A percentile compares a stretch with the other conserved stretches of the same genome.
phyloP scores from a whole-genome alignment of 495 filamentous ascomycete genomes.

The Cercophora samala region DNA sequence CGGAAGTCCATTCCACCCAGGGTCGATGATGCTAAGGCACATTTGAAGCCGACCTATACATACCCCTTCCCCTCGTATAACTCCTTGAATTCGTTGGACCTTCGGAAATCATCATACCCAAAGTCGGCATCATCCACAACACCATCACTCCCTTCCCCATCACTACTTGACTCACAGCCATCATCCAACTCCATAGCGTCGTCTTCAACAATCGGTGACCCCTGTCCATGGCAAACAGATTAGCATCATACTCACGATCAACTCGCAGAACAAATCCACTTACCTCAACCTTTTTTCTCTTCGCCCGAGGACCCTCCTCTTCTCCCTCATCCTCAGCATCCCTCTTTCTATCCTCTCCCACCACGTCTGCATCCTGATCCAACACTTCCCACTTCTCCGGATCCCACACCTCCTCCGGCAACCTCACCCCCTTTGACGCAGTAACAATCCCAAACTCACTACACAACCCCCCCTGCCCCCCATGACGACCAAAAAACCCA shows the following conservation, averaged over 20 bases:
- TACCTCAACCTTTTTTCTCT: neutral
- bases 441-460: neutral
- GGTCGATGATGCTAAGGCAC: too few relatives aligned
- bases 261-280: neutral
- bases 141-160: neutral
- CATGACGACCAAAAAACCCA: neutral
- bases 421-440: neutral
- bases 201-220: neutral
- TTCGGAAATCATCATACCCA: neutral
- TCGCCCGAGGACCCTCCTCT: neutral
- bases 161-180: neutral
- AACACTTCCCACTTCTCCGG: neutral
- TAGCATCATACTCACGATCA: neutral
- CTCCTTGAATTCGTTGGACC: neutral
- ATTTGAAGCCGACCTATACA: too few relatives aligned
- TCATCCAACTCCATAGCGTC: neutral
- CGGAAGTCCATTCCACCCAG: too few relatives aligned
- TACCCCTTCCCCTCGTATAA: neutral
- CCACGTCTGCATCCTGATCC: neutral
- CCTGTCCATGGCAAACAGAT: neutral
- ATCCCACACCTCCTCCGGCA: conserved; percentile 2
- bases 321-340: neutral
- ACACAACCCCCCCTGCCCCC: neutral
- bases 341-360: neutral
- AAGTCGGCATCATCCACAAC: neutral